Percentiles rank a stretch among this genome's conserved stretches.
phyloP scores from a whole-genome alignment of 495 filamentous ascomycete species.

The Talaromyces liani region DNA sequence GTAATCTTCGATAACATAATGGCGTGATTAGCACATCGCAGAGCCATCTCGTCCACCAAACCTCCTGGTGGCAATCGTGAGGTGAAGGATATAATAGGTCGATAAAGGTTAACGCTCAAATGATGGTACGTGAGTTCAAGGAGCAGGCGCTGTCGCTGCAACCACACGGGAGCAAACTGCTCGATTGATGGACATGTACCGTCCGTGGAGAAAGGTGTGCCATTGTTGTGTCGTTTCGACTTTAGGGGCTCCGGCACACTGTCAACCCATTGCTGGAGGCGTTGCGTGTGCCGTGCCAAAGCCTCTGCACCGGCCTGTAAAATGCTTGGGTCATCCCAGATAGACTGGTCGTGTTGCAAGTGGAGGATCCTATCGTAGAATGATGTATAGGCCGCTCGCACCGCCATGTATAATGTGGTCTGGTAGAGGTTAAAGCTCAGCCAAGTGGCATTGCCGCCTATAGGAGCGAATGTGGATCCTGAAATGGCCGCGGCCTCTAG shows the following conservation, averaged over 20 bases:
- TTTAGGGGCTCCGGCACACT: conserved; percentile 33
- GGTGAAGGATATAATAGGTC: conserved; percentile 39
- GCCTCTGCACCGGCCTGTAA: conserved; percentile 18
- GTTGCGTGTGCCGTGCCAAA: conserved; percentile 17
- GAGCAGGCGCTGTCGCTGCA: conserved; percentile 42
- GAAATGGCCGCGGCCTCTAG: conserved; percentile 23
- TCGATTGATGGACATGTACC: conserved; percentile 28
- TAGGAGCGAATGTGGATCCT: conserved; percentile 30
- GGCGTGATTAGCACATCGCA: conserved; percentile 37
- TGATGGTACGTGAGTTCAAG: conserved; percentile 47
- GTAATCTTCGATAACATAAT: conserved; percentile 42
- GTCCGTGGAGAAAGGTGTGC: conserved; percentile 36
- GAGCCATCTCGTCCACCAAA: conserved; percentile 23
- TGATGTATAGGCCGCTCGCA: conserved; percentile 25
- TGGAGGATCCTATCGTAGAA: conserved; percentile 24
- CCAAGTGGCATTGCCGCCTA: conserved; percentile 33
- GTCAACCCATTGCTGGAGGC: conserved; percentile 27
- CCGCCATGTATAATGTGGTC: conserved; percentile 29
- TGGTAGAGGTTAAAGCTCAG: conserved; percentile 28
- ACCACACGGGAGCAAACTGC: conserved; percentile 26
- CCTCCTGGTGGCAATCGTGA: conserved; percentile 7
- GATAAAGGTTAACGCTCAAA: conserved; percentile 32
- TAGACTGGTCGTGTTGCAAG: conserved; percentile 10
- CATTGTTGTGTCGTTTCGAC: conserved; percentile 22
- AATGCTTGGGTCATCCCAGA: conserved; percentile 18